These are phyloP conservation scores for Farysia itapuensis DNA, from an alignment of 1,284 basidiomycete genomes.

Conservation along the genomic window DNA sequence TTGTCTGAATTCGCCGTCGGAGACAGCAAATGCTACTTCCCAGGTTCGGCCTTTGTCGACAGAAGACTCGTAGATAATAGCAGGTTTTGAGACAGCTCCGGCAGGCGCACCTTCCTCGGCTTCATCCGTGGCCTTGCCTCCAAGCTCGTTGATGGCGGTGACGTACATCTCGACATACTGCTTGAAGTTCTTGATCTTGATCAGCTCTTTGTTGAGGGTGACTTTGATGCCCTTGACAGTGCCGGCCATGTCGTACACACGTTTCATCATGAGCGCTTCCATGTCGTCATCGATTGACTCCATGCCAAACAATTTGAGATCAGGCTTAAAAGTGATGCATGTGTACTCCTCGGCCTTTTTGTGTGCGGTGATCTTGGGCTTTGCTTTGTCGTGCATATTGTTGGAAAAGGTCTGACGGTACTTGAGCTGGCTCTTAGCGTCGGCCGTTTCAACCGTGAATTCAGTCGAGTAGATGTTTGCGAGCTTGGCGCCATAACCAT, in stretches of 20 bases:
- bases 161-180: conserved; percentile 93
- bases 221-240: conserved; percentile 93
- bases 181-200: conserved; percentile 95
- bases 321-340: conserved; percentile 91
- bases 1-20: conserved; percentile 75
- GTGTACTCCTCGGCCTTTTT: conserved; percentile 75
- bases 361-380: conserved; percentile 87
- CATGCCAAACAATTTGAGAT: conserved; percentile 91
- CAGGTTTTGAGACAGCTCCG: conserved; percentile 73
- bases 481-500: conserved; percentile 94
- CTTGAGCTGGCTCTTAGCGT: conserved; percentile 82
- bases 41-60: conserved; percentile 70
- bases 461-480: conserved; percentile 98
- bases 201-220: conserved; percentile 83
- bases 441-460: conserved; percentile 96
- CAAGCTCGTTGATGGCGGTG: conserved; percentile 60
- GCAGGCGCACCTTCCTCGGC: conserved; percentile 62
- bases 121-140: conserved; percentile 35
- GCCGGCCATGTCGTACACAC: conserved; percentile 96
- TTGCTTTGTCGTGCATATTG: conserved; percentile 86
- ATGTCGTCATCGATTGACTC: conserved; percentile 87
- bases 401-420: conserved; percentile 93
- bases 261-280: conserved; percentile 83
- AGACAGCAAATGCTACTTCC: conserved; percentile 95
- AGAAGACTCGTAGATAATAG: conserved; percentile 79